These are phyloP conservation scores for Rhodotorula kratochvilovae DNA, from an alignment of 768 basidiomycete species.

Conservation along the genomic window DNA sequence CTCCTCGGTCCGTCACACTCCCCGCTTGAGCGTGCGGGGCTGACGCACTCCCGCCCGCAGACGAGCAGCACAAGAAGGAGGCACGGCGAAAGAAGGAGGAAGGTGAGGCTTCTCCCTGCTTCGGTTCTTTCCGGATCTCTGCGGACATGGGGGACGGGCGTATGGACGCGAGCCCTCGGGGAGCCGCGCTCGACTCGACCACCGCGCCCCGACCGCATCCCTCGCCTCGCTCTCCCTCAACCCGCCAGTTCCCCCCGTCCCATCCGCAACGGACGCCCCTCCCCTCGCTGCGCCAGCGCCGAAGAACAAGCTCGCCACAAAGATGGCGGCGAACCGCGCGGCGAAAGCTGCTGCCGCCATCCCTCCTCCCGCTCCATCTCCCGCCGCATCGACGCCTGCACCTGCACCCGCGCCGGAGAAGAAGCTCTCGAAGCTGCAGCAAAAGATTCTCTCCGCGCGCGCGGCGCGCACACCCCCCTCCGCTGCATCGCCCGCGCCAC, in stretches of 20 bases:
- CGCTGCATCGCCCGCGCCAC: not conserved
- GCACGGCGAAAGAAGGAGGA: conserved; percentile 64
- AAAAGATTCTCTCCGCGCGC: conserved; percentile 24
- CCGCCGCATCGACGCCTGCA: conserved; percentile 46
- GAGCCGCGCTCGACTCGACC: conserved; percentile 19
- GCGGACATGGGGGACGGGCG: not conserved
- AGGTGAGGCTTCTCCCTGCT: conserved; percentile 61
- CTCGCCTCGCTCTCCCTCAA: conserved; percentile 30
- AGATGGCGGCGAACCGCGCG: conserved; percentile 32
- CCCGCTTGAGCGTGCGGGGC: too few relatives aligned
- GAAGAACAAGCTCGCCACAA: conserved; percentile 34
- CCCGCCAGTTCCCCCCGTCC: too few relatives aligned
- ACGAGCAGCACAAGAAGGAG: conserved; percentile 63
- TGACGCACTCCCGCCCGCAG: conserved; percentile 54
- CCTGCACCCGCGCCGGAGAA: conserved; percentile 7
- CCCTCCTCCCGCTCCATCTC: conserved; percentile 1
- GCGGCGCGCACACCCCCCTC: not conserved
- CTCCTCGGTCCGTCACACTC: conserved; percentile 59
- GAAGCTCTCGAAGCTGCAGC: conserved; percentile 43
- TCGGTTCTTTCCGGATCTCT: conserved; percentile 2
- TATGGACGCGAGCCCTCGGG: not conserved
- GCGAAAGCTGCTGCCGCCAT: conserved; percentile 34
- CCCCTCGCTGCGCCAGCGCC: not conserved
- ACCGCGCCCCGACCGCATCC: conserved; percentile 19
- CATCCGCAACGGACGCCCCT: not conserved